Evolutionary conservation across 306 rosid genomes (phyloP).

Genomic region (Medicago truncatula): DNA sequence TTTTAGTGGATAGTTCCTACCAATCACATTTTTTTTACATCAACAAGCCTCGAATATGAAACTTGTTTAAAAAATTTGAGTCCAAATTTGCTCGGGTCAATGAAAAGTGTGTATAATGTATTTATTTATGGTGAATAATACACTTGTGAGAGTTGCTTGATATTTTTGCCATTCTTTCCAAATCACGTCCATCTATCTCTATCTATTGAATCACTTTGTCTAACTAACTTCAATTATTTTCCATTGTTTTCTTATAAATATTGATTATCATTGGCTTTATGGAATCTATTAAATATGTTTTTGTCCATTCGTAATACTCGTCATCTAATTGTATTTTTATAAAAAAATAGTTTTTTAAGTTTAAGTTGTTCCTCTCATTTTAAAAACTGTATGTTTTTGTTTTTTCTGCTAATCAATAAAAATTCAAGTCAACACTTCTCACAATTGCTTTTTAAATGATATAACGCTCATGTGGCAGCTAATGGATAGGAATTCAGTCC

Average conservation of each 20-base stretch:
- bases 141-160: not conserved
- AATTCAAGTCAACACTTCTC: too few species aligned
- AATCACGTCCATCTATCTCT: not conserved
- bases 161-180: not conserved
- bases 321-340: not conserved
- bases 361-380: not conserved
- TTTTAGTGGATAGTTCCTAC: too few species aligned
- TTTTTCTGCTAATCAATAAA: too few species aligned
- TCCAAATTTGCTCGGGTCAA: not conserved
- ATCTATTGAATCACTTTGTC: not conserved
- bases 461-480: too few species aligned
- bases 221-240: conserved; percentile 24
- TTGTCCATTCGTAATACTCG: not conserved
- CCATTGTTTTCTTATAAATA: not conserved
- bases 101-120: not conserved
- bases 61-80: not conserved
- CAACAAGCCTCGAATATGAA: too few species aligned
- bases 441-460: too few species aligned
- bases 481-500: too few species aligned
- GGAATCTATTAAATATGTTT: not conserved
- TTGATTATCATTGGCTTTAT: not conserved
- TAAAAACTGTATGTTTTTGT: too few species aligned
- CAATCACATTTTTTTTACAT: too few species aligned
- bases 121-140: not conserved
- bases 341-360: not conserved